Conservation (phyloP, 2,329 filamentous ascomycete genomes). For the Aspergillus uvarum region DNA sequence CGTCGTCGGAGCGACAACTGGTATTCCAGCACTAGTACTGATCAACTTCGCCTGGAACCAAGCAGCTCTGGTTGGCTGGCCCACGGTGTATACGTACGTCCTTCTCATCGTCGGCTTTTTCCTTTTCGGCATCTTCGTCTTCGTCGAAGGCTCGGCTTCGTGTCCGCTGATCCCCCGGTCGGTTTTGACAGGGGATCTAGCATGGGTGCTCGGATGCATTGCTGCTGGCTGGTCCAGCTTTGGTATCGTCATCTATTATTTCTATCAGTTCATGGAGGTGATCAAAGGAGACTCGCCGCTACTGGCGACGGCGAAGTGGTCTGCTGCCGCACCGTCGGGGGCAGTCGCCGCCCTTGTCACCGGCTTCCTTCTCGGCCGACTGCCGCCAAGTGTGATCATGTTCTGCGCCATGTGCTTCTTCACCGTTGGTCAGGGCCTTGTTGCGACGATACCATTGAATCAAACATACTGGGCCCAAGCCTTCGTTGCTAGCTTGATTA, state of each 20-base stretch:
- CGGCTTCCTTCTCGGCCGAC: constrained; percentile 33
- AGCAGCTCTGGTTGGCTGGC: constrained; percentile 60
- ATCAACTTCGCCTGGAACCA: constrained; percentile 70
- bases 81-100: constrained; percentile 53
- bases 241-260: constrained; percentile 54
- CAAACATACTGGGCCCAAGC: constrained; percentile 66
- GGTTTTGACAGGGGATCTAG: constrained; percentile 48
- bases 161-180: constrained; percentile 59
- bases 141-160: constrained; percentile 48
- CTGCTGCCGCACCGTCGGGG: constrained; percentile 29
- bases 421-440: constrained; percentile 40
- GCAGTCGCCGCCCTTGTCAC: constrained; percentile 35
- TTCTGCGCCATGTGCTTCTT: constrained; percentile 41
- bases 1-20: constrained; percentile 44
- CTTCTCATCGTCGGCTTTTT: constrained; percentile 58
- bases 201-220: constrained; percentile 57
- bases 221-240: constrained; percentile 57
- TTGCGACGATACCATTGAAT: constrained; percentile 49
- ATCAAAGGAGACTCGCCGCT: constrained; percentile 31
- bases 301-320: constrained; percentile 27
- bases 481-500: constrained; percentile 53
- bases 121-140: constrained; percentile 56
- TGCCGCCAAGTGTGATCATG: constrained; percentile 31
- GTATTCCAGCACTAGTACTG: constrained; percentile 58
- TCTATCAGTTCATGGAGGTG: constrained; percentile 52